phyloP scores from a whole-genome alignment of 2,329 filamentous ascomycete species.

The Sclerotiophoma versabilis region DNA sequence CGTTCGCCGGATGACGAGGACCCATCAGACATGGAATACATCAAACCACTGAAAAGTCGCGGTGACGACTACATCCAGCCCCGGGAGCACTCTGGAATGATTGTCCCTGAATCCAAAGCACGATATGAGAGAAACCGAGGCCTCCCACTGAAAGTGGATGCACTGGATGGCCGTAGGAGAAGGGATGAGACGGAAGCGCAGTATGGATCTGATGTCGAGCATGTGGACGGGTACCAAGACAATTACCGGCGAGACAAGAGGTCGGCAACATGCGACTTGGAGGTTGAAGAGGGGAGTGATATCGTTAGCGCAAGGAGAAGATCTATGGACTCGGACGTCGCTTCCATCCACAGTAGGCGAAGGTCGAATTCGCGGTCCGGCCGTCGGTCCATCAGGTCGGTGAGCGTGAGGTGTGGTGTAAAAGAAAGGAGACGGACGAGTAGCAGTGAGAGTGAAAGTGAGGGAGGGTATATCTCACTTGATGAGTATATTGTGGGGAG shows the following conservation, averaged over 20 bases:
- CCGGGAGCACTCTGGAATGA: neutral
- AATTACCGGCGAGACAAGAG: neutral
- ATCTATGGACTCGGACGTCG: neutral
- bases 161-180: neutral
- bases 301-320: neutral
- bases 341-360: neutral
- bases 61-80: neutral
- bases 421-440: neutral
- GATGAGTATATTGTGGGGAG: conserved; percentile 5
- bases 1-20: neutral
- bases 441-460: conserved; percentile 1
- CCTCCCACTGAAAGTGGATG: neutral
- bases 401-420: neutral
- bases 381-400: neutral
- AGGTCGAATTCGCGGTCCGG: neutral
- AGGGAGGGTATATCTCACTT: conserved; percentile 12
- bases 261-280: neutral
- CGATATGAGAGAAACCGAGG: neutral
- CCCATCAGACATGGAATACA: neutral
- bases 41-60: neutral
- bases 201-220: neutral
- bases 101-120: neutral
- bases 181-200: too few relatives aligned
- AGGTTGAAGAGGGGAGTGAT: neutral
- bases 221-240: neutral